Conservation (phyloP, 2,329 filamentous ascomycete species). For the Paramyrothecium sp. region DNA sequence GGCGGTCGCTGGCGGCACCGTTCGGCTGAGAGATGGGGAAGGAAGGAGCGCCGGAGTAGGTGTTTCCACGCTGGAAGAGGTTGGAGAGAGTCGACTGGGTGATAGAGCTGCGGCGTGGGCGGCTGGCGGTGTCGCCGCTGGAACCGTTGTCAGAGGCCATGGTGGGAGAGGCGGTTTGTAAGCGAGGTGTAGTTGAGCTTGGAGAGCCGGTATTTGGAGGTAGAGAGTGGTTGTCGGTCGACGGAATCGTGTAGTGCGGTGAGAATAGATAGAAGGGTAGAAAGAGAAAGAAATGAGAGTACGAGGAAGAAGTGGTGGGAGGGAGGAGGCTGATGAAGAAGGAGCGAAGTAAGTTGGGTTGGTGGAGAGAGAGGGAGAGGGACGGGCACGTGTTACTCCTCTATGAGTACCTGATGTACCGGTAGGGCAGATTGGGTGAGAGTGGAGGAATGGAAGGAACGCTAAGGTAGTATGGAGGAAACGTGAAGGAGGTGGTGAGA, state of each 20-base stretch:
- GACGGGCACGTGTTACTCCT: neutral
- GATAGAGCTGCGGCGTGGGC: slow-evolving; percentile 55
- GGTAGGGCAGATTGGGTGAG: neutral
- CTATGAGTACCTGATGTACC: no score
- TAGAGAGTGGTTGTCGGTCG: slow-evolving; percentile 16
- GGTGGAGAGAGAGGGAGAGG: no score
- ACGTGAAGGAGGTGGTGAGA: neutral
- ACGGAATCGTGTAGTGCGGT: slow-evolving; percentile 19
- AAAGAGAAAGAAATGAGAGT: slow-evolving; percentile 1
- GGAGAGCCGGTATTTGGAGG: slow-evolving; percentile 16
- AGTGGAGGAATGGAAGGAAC: neutral
- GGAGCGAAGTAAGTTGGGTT: no score
- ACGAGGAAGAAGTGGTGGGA: neutral
- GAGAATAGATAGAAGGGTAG: slow-evolving; percentile 12
- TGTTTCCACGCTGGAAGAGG: slow-evolving; percentile 58
- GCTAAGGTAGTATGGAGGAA: neutral
- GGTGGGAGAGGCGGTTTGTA: slow-evolving; percentile 8
- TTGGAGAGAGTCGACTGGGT: slow-evolving; percentile 55
- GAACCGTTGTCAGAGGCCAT: slow-evolving; percentile 34
- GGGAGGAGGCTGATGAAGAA: neutral
- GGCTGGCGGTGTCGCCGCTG: slow-evolving; percentile 33
- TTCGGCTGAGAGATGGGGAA: slow-evolving; percentile 36
- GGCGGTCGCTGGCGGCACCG: slow-evolving; percentile 52
- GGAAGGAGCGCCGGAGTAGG: slow-evolving; percentile 39
- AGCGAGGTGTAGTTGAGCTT: neutral